Conservation (phyloP, 2,329 filamentous ascomycete genomes). For the Basipetospora chlamydospora region DNA sequence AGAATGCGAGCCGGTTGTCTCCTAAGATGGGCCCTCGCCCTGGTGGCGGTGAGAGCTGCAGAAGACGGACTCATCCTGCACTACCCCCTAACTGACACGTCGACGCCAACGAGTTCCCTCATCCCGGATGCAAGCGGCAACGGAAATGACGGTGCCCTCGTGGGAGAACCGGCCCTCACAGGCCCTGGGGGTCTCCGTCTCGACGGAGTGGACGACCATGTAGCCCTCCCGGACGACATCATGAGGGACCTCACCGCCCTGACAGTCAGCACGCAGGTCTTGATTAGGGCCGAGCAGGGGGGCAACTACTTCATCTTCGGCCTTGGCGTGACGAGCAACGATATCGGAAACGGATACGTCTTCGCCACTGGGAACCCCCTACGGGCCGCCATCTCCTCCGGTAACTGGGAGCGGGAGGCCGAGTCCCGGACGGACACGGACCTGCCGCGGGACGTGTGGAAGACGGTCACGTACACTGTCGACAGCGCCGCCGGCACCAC, state of each 20-base stretch:
- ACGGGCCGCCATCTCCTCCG: constrained; percentile 11
- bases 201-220: constrained; percentile 12
- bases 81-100: background rate
- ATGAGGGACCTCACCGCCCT: constrained; percentile 9
- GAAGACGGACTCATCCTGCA: constrained; percentile 3
- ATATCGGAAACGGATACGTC: constrained; percentile 12
- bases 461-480: constrained; percentile 11
- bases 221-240: constrained; percentile 12
- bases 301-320: constrained; percentile 14
- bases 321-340: constrained; percentile 11
- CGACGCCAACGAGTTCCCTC: background rate
- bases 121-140: constrained; percentile 11
- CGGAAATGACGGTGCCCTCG: constrained; percentile 10
- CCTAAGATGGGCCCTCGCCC: background rate
- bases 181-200: constrained; percentile 9
- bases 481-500: constrained; percentile 7
- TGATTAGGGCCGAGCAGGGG: constrained; percentile 10
- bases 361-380: constrained; percentile 12
- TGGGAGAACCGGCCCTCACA: constrained; percentile 9
- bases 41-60: background rate
- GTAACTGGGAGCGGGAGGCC: constrained; percentile 10
- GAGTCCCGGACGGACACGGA: constrained; percentile 8
- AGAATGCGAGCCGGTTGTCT: background rate
- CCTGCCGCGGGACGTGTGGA: constrained; percentile 11
- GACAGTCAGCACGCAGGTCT: constrained; percentile 10